Evolutionary conservation across 495 filamentous ascomycete species (phyloP).

Genomic region (Acidiella bohemica): DNA sequence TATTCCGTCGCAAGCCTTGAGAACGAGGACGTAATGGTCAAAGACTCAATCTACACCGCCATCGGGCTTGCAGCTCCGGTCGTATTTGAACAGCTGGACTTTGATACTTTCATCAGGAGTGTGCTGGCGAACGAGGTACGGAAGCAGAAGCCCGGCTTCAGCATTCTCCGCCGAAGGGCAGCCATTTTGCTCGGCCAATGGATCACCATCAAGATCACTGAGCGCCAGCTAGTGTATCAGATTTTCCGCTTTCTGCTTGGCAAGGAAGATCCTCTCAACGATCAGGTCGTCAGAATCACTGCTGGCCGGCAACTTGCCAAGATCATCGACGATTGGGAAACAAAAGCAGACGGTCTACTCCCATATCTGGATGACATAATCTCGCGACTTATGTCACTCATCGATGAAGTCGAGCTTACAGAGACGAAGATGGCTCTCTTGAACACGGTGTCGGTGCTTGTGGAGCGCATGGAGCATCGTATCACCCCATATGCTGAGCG

Average conservation of each 20-base stretch:
- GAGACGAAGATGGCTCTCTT: conserved; percentile 82
- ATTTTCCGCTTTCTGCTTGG: conserved; percentile 83
- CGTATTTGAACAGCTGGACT: conserved; percentile 58
- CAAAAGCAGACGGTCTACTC: conserved; percentile 52
- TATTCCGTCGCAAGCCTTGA: conserved; percentile 47
- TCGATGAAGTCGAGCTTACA: conserved; percentile 64
- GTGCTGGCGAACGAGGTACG: conserved; percentile 71
- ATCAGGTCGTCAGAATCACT: conserved; percentile 82
- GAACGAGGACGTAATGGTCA: conserved; percentile 60
- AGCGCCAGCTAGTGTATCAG: conserved; percentile 62
- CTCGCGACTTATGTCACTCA: conserved; percentile 53
- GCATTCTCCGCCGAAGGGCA: conserved; percentile 75
- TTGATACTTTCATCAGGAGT: conserved; percentile 60
- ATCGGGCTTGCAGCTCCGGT: conserved; percentile 73
- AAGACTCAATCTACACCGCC: conserved; percentile 87
- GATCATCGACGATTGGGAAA: conserved; percentile 74
- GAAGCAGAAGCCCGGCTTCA: conserved; percentile 58
- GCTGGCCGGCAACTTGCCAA: conserved; percentile 70
- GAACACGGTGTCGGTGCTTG: conserved; percentile 66
- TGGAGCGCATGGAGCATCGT: conserved; percentile 62
- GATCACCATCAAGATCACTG: conserved; percentile 59
- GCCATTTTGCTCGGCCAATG: conserved; percentile 81
- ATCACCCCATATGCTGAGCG: conserved; percentile 61
- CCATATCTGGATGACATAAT: conserved; percentile 62
- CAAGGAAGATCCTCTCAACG: conserved; percentile 62